Base-by-base conservation (phyloP, 495 filamentous ascomycete genomes). In the Letharia lupina region DNA sequence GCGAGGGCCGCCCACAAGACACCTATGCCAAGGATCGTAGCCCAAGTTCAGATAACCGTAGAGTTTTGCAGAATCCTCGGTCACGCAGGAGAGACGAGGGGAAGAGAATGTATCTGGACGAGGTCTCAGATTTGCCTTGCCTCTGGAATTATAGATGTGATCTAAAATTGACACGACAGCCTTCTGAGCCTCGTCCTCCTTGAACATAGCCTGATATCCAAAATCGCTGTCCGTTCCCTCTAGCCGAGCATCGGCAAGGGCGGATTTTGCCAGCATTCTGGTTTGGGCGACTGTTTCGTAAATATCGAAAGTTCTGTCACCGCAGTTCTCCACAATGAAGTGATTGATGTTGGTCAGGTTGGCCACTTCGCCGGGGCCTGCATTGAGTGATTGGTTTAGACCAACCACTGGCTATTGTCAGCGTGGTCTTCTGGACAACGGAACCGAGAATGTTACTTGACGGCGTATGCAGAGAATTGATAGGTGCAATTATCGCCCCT, bases 11-110 rank as follows among this genome's bases (percentile, higher is more conserved):
- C 28, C 31, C 42, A 23, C 37, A 16, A 61, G 62, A 28, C 62
- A 63, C 33, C 62, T 63, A 20, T 50, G 31, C 62, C 47, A 63
- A 9, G 62, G 62, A 41, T 63, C 62, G 48, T 63, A 63, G 11
- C 45, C 62, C 45, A 61, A 37, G 2, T 61, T 18, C n/a, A 61
- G 31, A 35, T 42, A 40, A n/a, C 3, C 23, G 62, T 54, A 63
- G 11, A n/a, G n/a, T 20, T 31, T 28, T 41, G 48, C 33, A 20
- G 62, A 50, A 13, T 35, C 47, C 20, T 47, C 45, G 2, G 35
- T 40, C 15, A 42, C 47, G 45, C 47, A 63, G 18, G 47, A 42
- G 20, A 63, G 37, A 41, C 47, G 42, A n/a, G 62, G 62, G 23
- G 16, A 18, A 9, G n/a, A 28, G 2, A 33, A 15, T 15, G 4